These are phyloP conservation scores for Tolypocladium tropicale DNA, from an alignment of 2,329 filamentous ascomycete species.

Conservation along the genomic window DNA sequence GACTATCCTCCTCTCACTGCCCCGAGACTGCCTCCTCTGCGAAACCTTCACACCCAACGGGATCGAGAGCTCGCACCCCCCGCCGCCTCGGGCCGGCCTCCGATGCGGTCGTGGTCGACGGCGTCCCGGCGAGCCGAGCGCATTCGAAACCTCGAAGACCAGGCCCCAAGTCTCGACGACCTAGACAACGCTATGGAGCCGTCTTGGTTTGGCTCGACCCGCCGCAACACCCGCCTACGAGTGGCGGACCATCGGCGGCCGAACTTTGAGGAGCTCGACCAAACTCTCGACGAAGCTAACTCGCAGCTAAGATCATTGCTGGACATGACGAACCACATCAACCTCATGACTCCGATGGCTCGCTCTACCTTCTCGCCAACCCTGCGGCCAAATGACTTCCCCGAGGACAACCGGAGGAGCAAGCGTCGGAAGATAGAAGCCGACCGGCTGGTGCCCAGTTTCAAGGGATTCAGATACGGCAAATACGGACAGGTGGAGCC, in stretches of 20 bases:
- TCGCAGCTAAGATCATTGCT: conserved; percentile 32
- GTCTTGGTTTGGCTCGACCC: conserved; percentile 13
- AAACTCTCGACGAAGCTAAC: conserved; percentile 31
- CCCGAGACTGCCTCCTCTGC: conserved; percentile 20
- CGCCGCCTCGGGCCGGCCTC: conserved; percentile 3
- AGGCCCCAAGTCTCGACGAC: conserved; percentile 13
- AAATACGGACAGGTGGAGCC: conserved; percentile 80
- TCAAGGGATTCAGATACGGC: conserved; percentile 65
- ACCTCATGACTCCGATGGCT: conserved; percentile 16
- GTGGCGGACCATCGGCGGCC: conserved; percentile 12
- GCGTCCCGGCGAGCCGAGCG: conserved; percentile 24
- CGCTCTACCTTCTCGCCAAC: conserved; percentile 23
- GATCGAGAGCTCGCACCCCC: conserved; percentile 14
- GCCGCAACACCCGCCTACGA: conserved; percentile 14
- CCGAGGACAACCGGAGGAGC: conserved; percentile 39
- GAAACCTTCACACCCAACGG: conserved; percentile 18
- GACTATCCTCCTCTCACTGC: conserved; percentile 22
- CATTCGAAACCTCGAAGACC: conserved; percentile 23
- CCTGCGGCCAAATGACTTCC: conserved; percentile 25
- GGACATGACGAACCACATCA: conserved; percentile 24
- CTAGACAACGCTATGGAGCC: conserved; percentile 16
- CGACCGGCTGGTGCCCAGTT: conserved; percentile 40
- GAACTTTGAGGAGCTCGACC: conserved; percentile 26
- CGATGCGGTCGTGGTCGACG: conserved; percentile 11
- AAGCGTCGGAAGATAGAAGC: conserved; percentile 65